These are phyloP conservation scores for Casuarina equisetifolia DNA, from an alignment of 306 rosid genomes.

Conservation along the genomic window DNA sequence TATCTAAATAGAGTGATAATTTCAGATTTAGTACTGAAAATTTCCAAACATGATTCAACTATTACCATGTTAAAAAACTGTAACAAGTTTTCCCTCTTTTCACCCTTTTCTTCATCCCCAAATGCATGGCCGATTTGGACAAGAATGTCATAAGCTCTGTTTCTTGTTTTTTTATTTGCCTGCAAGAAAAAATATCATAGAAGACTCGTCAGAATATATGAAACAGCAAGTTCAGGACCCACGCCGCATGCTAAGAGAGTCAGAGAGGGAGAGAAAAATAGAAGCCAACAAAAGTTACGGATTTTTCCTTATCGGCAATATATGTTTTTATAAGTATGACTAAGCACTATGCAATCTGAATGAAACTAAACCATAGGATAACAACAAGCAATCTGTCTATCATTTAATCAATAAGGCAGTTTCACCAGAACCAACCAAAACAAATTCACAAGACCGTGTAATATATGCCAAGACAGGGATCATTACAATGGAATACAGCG, in stretches of 20 bases:
- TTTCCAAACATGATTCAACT: background rate
- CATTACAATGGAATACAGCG: too few species aligned
- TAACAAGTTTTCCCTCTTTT: conserved; percentile 54
- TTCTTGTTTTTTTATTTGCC: conserved; percentile 91
- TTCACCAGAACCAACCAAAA: too few species aligned
- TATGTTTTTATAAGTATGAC: too few species aligned
- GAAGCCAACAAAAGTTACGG: background rate
- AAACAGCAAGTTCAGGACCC: conserved; percentile 11
- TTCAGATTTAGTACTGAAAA: conserved; percentile 3
- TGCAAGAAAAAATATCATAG: conserved; percentile 38
- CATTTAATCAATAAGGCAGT: too few species aligned
- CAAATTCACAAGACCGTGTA: too few species aligned
- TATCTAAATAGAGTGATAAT: background rate
- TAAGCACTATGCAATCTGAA: too few species aligned
- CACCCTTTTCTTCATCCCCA: conserved; percentile 78
- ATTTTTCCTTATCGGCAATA: too few species aligned
- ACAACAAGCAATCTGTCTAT: too few species aligned
- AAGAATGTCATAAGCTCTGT: conserved; percentile 85
- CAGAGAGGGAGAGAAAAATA: background rate
- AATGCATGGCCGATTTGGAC: conserved; percentile 81
- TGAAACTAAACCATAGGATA: too few species aligned
- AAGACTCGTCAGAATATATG: conserved; percentile 25
- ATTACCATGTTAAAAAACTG: conserved; percentile 69
- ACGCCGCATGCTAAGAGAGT: background rate
- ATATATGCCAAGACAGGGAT: too few species aligned